Base-by-base conservation (phyloP, 306 rosid species). In the Prunus mira region DNA sequence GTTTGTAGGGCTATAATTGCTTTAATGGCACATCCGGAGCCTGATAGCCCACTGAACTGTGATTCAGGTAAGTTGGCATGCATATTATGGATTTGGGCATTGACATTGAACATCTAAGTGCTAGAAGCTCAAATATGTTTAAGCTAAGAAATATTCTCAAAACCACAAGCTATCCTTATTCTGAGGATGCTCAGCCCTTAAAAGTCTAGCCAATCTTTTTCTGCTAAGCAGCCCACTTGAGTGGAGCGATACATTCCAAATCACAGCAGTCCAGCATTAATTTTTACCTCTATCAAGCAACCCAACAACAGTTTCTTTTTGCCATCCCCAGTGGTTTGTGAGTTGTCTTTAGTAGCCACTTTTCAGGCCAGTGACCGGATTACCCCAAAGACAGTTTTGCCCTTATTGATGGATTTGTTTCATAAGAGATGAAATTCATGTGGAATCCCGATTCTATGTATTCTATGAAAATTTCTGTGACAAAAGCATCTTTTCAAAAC, bases 1-100 rank as follows among this genome's bases (percentile, higher is more conserved):
- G 98, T 96, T 72, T 96, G 99, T 73, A 89, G 98, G 82, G 99
- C 98, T 77, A 96, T 96, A 77, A 96, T 96, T 75, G 99, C 99
- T 24, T 77, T 96, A 79, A 92, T 96, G 99, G 99, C 99, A 63
- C 98, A 92, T 86, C 99, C 99, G 6, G 98, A 96, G 78, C 91
- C 98, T 12, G 99, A 96, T 77, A 96, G 98, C 86, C 99, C 98
- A 11, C 79, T 96, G 76, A 96, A 96, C 81, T 96, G 99, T 81
- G 99, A 96, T 83, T 96, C 99, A 46, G 96, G 99, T 89, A 68
- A 57, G 78, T 9, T 28, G 57, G 2, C 30, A 5, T 6, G 45
- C 32, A 9, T 24, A 12, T 73, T 25, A 61, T 61, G 32, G 28
- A 27, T 61, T 24, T 14, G 11, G 10, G 27, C 9, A 43, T 43